Conservation (phyloP, 371 early-diverging fungal genomes). For the Phascolomyces articulosus region DNA sequence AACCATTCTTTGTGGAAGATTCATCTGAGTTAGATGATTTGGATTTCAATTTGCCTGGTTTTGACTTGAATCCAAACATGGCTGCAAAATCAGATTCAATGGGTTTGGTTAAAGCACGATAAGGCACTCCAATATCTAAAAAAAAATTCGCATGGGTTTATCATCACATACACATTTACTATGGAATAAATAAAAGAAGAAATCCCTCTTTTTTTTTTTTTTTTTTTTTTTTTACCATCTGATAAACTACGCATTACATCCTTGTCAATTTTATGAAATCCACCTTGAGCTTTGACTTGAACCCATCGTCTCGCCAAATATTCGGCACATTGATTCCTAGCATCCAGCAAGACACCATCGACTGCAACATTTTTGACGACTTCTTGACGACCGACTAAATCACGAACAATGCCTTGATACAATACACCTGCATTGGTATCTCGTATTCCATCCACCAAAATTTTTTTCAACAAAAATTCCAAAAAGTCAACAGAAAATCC, state of each 20-base stretch:
- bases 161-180: no score
- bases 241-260: constrained; percentile 24
- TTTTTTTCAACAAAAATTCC: constrained; percentile 39
- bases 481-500: constrained; percentile 54
- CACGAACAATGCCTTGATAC: constrained; percentile 49
- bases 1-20: not conserved
- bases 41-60: not conserved
- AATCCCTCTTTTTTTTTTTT: no score
- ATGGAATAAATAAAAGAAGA: no score
- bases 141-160: no score
- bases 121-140: constrained; percentile 40
- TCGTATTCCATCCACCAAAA: constrained; percentile 38
- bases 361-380: constrained; percentile 44
- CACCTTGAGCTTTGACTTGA: constrained; percentile 36
- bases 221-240: constrained; percentile 26
- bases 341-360: constrained; percentile 36
- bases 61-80: constrained; percentile 28
- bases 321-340: constrained; percentile 30
- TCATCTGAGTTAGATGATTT: not conserved
- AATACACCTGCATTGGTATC: constrained; percentile 43
- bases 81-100: constrained; percentile 31
- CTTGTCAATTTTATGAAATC: constrained; percentile 40
- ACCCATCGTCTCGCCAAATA: constrained; percentile 44
- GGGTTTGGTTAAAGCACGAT: constrained; percentile 36
- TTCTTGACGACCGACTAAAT: constrained; percentile 49